A percentile compares a stretch with the other conserved stretches of the same genome.
Conservation (phyloP, 495 filamentous ascomycete genomes). For the Aspergillus saccharolyticus region DNA sequence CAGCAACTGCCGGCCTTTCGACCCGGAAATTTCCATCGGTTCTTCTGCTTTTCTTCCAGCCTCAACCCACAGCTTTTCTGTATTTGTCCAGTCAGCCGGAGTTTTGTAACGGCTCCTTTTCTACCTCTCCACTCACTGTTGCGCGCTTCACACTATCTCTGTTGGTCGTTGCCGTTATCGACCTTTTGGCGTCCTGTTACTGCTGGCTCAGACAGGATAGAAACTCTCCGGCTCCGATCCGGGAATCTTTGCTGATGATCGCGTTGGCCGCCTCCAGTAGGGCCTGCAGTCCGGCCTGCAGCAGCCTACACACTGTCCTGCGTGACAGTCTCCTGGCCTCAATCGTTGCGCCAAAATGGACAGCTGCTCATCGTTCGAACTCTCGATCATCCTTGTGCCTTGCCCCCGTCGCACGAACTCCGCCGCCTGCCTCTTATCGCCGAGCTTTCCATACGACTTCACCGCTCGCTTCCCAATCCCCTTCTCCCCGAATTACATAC, state of each 20-base stretch:
- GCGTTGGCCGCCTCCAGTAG: conserved; percentile 27
- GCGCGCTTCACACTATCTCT: background rate
- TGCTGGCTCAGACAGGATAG: conserved; percentile 11
- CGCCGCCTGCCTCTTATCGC: background rate
- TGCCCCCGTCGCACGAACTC: conserved; percentile 5
- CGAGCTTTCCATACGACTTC: conserved; percentile 30
- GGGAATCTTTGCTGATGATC: conserved; percentile 23
- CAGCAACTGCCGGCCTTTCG: conserved; percentile 6
- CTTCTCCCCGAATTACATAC: conserved; percentile 37
- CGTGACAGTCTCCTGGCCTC: conserved; percentile 20
- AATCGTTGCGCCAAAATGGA: conserved; percentile 7
- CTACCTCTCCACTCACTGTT: background rate
- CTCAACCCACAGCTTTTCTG: background rate
- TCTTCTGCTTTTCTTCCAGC: background rate
- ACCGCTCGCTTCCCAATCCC: conserved; percentile 9
- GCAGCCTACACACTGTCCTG: conserved; percentile 29
- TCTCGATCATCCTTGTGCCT: conserved; percentile 4
- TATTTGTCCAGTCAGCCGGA: conserved; percentile 4
- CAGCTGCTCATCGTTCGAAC: conserved; percentile 11
- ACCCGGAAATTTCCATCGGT: conserved; percentile 17
- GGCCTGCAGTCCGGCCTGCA: conserved; percentile 40
- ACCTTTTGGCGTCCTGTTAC: background rate
- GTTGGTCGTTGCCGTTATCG: background rate
- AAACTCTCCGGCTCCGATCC: conserved; percentile 10
- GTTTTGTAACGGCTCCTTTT: conserved; percentile 9